These are phyloP conservation scores for Trapa incisa DNA, from an alignment of 345 rosid species.

Conservation along the genomic window DNA sequence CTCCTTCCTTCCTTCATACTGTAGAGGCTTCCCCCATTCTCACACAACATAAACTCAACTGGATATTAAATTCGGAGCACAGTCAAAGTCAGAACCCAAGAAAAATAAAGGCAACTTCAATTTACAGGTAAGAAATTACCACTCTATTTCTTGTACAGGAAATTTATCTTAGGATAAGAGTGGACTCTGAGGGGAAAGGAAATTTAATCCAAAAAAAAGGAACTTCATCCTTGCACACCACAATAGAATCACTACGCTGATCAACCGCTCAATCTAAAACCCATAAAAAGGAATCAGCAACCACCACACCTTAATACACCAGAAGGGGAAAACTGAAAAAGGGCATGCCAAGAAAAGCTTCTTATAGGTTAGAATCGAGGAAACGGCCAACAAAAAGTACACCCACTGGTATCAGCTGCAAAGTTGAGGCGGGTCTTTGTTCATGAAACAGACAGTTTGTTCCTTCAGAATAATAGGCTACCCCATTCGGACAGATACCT, in stretches of 20 bases:
- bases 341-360: background rate
- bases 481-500: background rate
- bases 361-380: background rate
- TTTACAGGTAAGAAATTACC: background rate
- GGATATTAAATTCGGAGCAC: background rate
- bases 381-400: background rate
- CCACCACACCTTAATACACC: constrained; percentile 1
- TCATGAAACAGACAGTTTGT: background rate
- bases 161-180: background rate
- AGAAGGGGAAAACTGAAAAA: background rate
- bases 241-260: constrained; percentile 5
- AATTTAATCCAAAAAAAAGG: background rate
- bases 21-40: background rate
- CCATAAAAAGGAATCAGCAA: background rate
- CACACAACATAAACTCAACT: background rate
- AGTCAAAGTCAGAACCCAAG: background rate
- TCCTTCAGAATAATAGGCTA: background rate
- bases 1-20: background rate
- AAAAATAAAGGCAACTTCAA: background rate
- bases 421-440: background rate
- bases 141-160: background rate
- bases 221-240: background rate
- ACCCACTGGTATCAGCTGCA: background rate
- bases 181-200: background rate
- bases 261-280: background rate